These are phyloP conservation scores for Silene coronaria DNA, from an alignment of 179 eudicot species.

Conservation along the genomic window DNA sequence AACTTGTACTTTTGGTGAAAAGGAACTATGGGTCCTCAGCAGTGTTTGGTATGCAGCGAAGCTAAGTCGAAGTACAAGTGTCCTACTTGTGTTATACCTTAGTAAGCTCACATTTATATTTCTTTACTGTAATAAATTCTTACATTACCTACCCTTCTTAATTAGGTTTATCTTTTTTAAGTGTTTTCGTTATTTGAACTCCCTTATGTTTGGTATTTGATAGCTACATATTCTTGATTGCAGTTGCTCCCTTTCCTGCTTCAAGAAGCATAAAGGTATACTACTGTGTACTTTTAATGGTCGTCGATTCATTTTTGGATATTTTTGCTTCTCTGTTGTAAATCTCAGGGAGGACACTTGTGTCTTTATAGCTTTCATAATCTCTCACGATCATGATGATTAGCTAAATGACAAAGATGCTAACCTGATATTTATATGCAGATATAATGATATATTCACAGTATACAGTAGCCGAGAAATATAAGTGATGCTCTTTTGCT, in stretches of 20 bases:
- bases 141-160: background rate
- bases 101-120: constrained; percentile 34
- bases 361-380: background rate
- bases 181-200: background rate
- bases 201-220: background rate
- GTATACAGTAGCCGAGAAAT: background rate
- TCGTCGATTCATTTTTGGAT: background rate
- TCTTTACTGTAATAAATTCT: background rate
- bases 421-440: background rate
- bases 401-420: background rate
- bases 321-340: background rate
- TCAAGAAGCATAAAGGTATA: constrained; percentile 83
- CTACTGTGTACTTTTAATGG: background rate
- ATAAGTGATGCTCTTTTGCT: background rate
- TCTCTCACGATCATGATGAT: background rate
- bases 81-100: constrained; percentile 60
- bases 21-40: constrained; percentile 42
- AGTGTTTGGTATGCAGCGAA: constrained; percentile 59
- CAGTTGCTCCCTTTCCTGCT: constrained; percentile 74
- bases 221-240: constrained; percentile 15
- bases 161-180: background rate
- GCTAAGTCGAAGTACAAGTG: constrained; percentile 78
- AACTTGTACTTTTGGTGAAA: background rate
- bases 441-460: background rate
- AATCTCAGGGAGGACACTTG: background rate